phyloP scores from a whole-genome alignment of 2,329 filamentous ascomycete species.

The Pseudogymnoascus sp. region DNA sequence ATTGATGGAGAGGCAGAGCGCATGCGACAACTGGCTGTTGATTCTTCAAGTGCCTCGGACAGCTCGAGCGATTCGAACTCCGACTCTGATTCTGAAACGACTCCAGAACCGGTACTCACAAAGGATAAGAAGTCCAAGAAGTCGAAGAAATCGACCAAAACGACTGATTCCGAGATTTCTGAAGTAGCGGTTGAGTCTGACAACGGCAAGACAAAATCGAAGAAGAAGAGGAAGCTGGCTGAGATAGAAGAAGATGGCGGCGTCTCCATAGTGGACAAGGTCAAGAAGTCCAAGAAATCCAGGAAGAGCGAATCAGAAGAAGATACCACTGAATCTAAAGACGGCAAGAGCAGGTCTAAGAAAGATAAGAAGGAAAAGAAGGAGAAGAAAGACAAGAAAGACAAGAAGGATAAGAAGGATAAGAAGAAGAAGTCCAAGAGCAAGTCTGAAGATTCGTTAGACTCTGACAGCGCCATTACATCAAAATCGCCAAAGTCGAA shows the following conservation, averaged over 20 bases:
- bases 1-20: constrained; percentile 32
- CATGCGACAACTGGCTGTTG: constrained; percentile 22
- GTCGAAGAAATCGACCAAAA: constrained; percentile 21
- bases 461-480: constrained; percentile 19
- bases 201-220: constrained; percentile 24
- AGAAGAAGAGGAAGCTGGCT: constrained; percentile 40
- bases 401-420: constrained; percentile 30
- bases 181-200: constrained; percentile 13
- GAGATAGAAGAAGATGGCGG: constrained; percentile 31
- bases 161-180: constrained; percentile 24
- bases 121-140: constrained; percentile 19
- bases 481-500: constrained; percentile 10
- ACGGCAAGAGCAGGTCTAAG: constrained; percentile 36
- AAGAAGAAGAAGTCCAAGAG: constrained; percentile 33
- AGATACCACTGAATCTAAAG: constrained; percentile 28
- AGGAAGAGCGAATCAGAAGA: neutral
- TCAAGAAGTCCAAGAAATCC: constrained; percentile 32
- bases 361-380: constrained; percentile 23
- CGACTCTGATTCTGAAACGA: constrained; percentile 11
- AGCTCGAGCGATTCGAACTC: constrained; percentile 15
- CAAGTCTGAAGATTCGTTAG: constrained; percentile 24
- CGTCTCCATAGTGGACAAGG: constrained; percentile 19
- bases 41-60: constrained; percentile 13
- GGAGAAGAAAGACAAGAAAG: constrained; percentile 19
- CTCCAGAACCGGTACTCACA: constrained; percentile 14